Evolutionary conservation across 768 basidiomycete genomes (phyloP).

Genomic region (Leccinellum albellum): DNA sequence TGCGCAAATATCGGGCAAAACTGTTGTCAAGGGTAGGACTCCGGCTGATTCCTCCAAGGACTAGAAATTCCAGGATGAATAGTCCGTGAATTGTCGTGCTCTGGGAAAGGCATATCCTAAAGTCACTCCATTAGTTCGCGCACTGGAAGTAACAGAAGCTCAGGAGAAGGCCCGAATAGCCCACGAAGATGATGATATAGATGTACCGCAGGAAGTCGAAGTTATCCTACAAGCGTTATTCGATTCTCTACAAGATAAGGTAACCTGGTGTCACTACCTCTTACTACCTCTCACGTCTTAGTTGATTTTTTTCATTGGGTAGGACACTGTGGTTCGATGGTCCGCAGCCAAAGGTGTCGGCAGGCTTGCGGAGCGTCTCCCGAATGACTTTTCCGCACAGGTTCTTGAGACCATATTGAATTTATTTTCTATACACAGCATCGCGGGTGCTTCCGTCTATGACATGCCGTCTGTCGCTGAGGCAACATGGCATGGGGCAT

Average conservation of each 20-base stretch:
- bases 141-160: conserved; percentile 17
- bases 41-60: conserved; percentile 53
- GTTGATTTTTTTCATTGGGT: conserved; percentile 4
- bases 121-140: conserved; percentile 21
- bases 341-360: conserved; percentile 91
- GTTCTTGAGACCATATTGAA: conserved; percentile 76
- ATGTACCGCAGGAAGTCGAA: conserved; percentile 81
- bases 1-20: conserved; percentile 70
- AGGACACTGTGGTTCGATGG: conserved; percentile 96
- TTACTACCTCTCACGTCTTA: not conserved
- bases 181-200: conserved; percentile 42
- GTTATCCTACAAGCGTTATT: conserved; percentile 69
- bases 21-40: conserved; percentile 62
- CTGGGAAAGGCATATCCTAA: conserved; percentile 24
- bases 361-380: conserved; percentile 77
- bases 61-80: conserved; percentile 36
- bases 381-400: conserved; percentile 69
- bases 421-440: conserved; percentile 73
- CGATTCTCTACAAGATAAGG: conserved; percentile 74
- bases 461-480: conserved; percentile 79
- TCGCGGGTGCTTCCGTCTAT: conserved; percentile 58
- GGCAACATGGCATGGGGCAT: conserved; percentile 92
- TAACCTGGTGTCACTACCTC: conserved; percentile 27
- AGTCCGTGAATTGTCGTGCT: conserved; percentile 31
- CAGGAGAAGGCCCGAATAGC: conserved; percentile 9